A percentile compares a stretch with the other conserved stretches of the same genome.
Evolutionary conservation across 495 filamentous ascomycete species (phyloP).

Genomic region (Hypoxylon lenormandii): DNA sequence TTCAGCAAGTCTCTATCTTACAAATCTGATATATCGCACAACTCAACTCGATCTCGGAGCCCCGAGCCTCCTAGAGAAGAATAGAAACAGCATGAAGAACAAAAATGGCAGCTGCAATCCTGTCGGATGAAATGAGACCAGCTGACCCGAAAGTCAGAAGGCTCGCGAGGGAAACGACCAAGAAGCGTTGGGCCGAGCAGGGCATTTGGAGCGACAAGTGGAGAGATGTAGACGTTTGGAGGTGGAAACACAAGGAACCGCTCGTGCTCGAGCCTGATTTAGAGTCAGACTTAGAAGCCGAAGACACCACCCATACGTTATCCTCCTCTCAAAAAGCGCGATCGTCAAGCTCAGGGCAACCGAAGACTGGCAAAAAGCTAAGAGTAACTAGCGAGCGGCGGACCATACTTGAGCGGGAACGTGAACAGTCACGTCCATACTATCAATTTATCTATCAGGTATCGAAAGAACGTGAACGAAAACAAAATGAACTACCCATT

Average conservation of each 20-base stretch:
- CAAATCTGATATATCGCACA: background rate
- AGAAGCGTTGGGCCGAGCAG: constrained; percentile 28
- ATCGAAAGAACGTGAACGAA: constrained; percentile 30
- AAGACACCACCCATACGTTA: background rate
- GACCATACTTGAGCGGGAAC: constrained; percentile 6
- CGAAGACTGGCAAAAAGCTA: background rate
- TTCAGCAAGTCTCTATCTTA: background rate
- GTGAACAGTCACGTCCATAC: constrained; percentile 35
- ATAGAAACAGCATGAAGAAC: background rate
- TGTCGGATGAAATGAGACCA: background rate
- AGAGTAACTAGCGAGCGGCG: background rate
- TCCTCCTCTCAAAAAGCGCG: background rate
- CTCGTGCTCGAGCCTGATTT: background rate
- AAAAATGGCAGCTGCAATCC: background rate
- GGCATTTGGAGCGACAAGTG: constrained; percentile 37
- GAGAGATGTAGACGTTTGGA: background rate
- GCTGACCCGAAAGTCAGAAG: background rate
- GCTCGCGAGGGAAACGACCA: background rate
- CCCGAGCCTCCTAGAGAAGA: background rate
- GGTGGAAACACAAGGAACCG: constrained; percentile 35
- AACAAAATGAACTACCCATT: constrained; percentile 10
- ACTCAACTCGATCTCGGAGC: background rate
- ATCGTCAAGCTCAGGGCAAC: no score
- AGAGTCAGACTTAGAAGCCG: background rate
- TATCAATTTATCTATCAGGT: constrained; percentile 38